A percentile compares a stretch with the other conserved stretches of the same genome.
Conservation (phyloP, 768 basidiomycete genomes). For the Crassisporium funariophilum region DNA sequence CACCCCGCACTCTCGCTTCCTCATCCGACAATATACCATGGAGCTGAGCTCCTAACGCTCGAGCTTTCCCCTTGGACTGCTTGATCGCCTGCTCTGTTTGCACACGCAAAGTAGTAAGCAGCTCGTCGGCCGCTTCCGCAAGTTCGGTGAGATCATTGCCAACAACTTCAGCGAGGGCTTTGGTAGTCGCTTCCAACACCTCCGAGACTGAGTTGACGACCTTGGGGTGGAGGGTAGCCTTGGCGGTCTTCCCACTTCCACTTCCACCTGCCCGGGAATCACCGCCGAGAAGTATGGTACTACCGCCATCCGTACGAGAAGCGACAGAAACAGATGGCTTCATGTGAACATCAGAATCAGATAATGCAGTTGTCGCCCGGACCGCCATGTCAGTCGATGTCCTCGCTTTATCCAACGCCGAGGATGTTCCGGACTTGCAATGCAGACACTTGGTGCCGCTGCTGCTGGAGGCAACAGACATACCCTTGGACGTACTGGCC, state of each 20-base stretch:
- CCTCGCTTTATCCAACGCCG: constrained; percentile 15
- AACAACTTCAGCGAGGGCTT: constrained; percentile 44
- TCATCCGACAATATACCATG: constrained; percentile 43
- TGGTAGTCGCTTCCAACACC: constrained; percentile 48
- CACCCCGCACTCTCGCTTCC: too few species aligned
- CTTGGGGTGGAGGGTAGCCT: constrained; percentile 33
- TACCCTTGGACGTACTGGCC: constrained; percentile 16
- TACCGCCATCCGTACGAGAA: constrained; percentile 8
- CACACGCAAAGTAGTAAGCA: constrained; percentile 50
- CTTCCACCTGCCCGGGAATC: constrained; percentile 16
- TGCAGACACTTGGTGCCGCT: constrained; percentile 10
- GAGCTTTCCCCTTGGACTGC: constrained; percentile 51
- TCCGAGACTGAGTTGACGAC: constrained; percentile 49
- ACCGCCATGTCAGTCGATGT: constrained; percentile 29
- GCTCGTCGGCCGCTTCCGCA: constrained; percentile 58
- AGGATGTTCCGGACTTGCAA: constrained; percentile 14
- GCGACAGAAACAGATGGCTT: constrained; percentile 32
- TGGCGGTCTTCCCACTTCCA: constrained; percentile 14
- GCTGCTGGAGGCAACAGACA: constrained; percentile 8
- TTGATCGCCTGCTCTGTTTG: constrained; percentile 50
- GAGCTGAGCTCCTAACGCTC: constrained; percentile 45
- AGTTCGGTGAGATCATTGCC: constrained; percentile 58
- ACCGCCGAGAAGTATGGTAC: constrained; percentile 17
- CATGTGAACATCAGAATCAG: constrained; percentile 26
- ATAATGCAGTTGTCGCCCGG: constrained; percentile 20